phyloP scores from a whole-genome alignment of 2,329 filamentous ascomycete species.

The Fusarium xylarioides region DNA sequence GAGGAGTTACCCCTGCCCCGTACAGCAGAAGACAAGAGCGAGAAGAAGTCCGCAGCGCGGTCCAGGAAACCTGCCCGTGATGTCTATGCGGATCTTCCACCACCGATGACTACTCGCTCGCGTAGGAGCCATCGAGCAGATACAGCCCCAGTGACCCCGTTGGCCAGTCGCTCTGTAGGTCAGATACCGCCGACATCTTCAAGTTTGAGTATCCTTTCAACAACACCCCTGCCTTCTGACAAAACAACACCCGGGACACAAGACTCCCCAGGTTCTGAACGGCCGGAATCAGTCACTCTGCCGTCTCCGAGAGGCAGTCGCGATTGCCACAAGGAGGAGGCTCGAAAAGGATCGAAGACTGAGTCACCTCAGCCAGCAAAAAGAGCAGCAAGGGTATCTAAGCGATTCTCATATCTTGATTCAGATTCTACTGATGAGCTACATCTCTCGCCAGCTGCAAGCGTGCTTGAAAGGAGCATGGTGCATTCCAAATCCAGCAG shows the following conservation, averaged over 20 bases:
- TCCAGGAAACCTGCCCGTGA: conserved; percentile 25
- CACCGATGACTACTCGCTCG: conserved; percentile 41
- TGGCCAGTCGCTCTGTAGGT: conserved; percentile 17
- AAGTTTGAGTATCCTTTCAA: conserved; percentile 52
- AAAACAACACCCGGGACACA: conserved; percentile 50
- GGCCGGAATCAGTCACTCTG: conserved; percentile 32
- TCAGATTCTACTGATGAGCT: conserved; percentile 61
- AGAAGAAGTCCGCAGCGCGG: background rate
- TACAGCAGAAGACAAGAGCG: background rate
- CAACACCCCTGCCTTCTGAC: conserved; percentile 51
- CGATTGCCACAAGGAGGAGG: conserved; percentile 28
- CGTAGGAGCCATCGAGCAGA: conserved; percentile 32
- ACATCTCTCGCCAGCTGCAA: conserved; percentile 50
- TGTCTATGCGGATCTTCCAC: conserved; percentile 26
- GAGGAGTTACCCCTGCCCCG: background rate
- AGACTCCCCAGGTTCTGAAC: conserved; percentile 43
- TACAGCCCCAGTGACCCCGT: conserved; percentile 36
- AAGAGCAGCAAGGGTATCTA: conserved; percentile 33
- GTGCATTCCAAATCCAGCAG: conserved; percentile 42
- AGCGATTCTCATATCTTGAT: conserved; percentile 44
- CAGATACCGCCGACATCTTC: conserved; percentile 45
- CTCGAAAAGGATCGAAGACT: conserved; percentile 31
- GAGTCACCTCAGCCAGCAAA: conserved; percentile 42
- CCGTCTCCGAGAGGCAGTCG: conserved; percentile 37
- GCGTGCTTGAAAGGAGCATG: conserved; percentile 52